Base-by-base conservation (phyloP, 352 stramenopile species). In the Aphanomyces cochlioides region DNA sequence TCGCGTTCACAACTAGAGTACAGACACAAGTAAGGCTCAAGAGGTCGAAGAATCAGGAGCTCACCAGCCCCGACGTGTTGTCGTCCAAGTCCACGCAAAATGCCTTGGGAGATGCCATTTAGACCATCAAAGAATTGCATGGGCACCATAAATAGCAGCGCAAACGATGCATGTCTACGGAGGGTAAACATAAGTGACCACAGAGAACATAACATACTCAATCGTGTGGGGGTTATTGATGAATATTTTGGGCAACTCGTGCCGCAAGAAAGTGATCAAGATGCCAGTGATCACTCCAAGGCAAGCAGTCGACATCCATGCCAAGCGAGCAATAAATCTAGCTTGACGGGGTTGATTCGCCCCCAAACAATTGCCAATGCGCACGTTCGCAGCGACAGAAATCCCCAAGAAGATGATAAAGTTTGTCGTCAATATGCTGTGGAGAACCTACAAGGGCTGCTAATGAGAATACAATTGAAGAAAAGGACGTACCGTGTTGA, bases 401-500 rank as follows among this genome's bases (percentile, higher is more conserved):
- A 87, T 74, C 3, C 85, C 87, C n/a, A 88, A 53, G 70, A 90
- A 93, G 1, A 87, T 68, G 84, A 93, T 92, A 73, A 89, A 94
- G 45, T 83, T 72, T 63, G 87, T 73, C 28, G 76, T 83, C 56
- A 78, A 77, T 41, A 92, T 69, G 67, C 90, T 92, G 60, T 90
- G 78, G 36, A 90, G 77, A 43, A 93, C 78, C 1, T 79, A 78
- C 50, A 58, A 58, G 15, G 36, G 50, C 50, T 37, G 28, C 28
- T 58, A 17, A 58, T 58, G 17, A 19, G 8, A 19, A 58, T 58
- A 17, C 15, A 2, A 15, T n/a, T 19, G 13, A n/a, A 53, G 50
- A 17, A 17, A 58, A 13, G 7, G 50, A 58, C 1, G 19, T 58
- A 58, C 21, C 17, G 50, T 58, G 61, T 93, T 87, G 7, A 79